Conservation (phyloP, 345 rosid species). For the Eucalyptus brandiana region DNA sequence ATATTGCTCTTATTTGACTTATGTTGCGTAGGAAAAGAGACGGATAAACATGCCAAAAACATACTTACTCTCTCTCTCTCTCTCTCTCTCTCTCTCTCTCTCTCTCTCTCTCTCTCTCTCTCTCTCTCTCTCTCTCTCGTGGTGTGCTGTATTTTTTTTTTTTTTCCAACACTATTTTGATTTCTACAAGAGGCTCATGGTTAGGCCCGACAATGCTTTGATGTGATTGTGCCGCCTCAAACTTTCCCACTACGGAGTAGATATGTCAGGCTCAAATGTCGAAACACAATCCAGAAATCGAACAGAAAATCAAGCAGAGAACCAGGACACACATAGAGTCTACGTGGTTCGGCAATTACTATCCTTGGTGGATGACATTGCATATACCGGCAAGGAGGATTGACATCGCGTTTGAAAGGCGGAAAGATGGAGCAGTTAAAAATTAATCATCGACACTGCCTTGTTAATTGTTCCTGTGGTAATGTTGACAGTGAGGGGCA, state of each 20-base stretch:
- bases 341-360: neutral
- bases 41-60: neutral
- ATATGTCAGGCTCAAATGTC: neutral
- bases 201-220: neutral
- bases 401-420: neutral
- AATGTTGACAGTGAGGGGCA: neutral
- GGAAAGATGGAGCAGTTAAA: neutral
- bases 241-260: neutral
- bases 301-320: neutral
- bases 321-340: neutral
- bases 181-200: neutral
- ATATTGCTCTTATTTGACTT: neutral
- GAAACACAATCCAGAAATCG: neutral
- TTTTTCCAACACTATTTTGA: neutral
- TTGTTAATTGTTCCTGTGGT: neutral
- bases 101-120: neutral
- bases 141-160: neutral
- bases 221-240: neutral
- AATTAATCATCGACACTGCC: neutral
- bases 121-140: neutral
- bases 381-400: neutral
- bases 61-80: neutral
- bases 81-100: neutral
- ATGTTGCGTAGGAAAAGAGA: neutral
- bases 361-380: neutral